Percentiles rank a stretch among this genome's conserved stretches.
Conservation (phyloP, 371 early-diverging fungal genomes). For the Mortierella sp. region DNA sequence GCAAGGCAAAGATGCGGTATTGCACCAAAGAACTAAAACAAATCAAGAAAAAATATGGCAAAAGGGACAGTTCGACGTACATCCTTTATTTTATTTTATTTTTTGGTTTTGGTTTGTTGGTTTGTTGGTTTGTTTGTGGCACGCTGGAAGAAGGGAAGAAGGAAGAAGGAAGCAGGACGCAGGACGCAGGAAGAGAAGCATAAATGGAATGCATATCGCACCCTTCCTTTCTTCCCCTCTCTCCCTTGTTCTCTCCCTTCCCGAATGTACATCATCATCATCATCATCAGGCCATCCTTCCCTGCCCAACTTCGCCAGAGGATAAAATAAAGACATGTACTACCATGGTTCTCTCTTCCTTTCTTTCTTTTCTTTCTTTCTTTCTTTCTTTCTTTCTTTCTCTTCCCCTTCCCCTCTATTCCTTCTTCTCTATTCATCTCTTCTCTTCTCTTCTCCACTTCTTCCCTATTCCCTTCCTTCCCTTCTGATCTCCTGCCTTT, state of each 20-base stretch:
- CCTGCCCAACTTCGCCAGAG: background rate
- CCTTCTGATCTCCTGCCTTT: background rate
- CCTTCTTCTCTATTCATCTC: background rate
- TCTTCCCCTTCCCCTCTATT: background rate
- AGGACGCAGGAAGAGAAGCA: background rate
- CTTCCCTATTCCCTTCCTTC: background rate
- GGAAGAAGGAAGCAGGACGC: background rate
- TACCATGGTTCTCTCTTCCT: too few relatives aligned
- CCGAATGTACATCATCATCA: background rate
- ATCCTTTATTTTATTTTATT: too few relatives aligned
- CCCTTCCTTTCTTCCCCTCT: slow-evolving; percentile 8
- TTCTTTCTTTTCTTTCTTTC: background rate
- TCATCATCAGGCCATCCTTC: background rate
- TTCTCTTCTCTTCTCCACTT: background rate
- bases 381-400: background rate
- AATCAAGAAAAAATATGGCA: background rate
- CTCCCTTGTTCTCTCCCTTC: background rate
- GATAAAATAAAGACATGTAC: too few relatives aligned
- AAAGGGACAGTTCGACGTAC: background rate
- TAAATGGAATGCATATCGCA: background rate
- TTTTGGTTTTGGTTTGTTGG: too few relatives aligned
- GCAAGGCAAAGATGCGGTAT: background rate
- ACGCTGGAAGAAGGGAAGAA: background rate
- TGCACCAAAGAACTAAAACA: background rate
- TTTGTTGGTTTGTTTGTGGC: too few relatives aligned